Evolutionary conservation across 176 grass and related monocot species (phyloP).

Genomic region (Thalia dealbata): DNA sequence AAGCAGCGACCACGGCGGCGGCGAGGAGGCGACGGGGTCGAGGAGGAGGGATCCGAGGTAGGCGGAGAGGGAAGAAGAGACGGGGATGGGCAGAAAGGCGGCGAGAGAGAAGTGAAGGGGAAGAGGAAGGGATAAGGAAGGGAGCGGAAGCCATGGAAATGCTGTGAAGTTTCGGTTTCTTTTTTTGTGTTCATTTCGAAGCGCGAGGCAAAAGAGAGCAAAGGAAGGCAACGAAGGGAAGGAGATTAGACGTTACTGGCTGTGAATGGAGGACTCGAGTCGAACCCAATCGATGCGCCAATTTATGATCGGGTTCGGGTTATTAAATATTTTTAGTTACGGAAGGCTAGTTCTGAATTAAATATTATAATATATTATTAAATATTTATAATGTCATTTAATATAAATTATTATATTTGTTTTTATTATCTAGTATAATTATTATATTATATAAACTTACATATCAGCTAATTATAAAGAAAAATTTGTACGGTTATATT

Average conservation of each 20-base stretch:
- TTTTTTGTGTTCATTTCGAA: background rate
- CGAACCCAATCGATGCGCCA: background rate
- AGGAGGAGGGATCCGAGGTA: constrained; percentile 21
- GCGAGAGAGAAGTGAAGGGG: constrained; percentile 22
- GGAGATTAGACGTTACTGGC: constrained; percentile 1
- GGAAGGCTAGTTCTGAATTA: too few relatives aligned
- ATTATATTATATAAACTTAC: too few relatives aligned
- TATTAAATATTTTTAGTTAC: too few relatives aligned
- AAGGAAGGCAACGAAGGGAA: background rate
- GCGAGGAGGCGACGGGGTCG: constrained; percentile 6
- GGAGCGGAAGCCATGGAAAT: background rate
- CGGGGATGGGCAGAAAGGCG: constrained; percentile 2
- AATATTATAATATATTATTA: too few relatives aligned
- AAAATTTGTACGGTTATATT: too few relatives aligned
- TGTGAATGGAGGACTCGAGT: background rate
- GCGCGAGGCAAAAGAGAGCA: background rate
- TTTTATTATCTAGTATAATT: too few relatives aligned
- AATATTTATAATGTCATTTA: too few relatives aligned
- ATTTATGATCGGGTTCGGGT: background rate
- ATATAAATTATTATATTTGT: too few relatives aligned
- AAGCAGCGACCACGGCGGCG: constrained; percentile 3
- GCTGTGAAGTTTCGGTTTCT: too few relatives aligned
- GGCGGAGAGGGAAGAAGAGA: constrained; percentile 6
- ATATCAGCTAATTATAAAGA: too few relatives aligned
- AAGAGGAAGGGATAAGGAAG: constrained; percentile 26